Percentiles rank a stretch among this genome's conserved stretches.
phyloP scores from a whole-genome alignment of 2,329 filamentous ascomycete genomes.

The Coleophoma eucalyptorum region DNA sequence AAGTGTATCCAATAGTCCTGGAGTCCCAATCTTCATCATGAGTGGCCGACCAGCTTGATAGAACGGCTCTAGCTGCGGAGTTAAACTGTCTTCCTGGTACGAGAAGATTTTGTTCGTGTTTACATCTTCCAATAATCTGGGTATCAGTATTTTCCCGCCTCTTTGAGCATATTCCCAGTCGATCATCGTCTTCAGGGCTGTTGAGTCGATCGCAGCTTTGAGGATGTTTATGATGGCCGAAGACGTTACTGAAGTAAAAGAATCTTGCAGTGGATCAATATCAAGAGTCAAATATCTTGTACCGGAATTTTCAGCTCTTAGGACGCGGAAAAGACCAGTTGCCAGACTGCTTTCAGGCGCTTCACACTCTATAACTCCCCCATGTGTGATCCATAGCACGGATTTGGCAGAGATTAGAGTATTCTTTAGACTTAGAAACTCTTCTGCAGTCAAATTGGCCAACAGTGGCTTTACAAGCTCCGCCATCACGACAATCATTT shows the following conservation, averaged over 20 bases:
- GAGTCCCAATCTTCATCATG: constrained; percentile 3
- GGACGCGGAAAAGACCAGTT: not conserved
- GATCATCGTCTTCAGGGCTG: not conserved
- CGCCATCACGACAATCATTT: not conserved
- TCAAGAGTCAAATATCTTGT: not conserved
- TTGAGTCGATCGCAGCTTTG: not conserved
- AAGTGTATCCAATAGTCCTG: constrained; percentile 18
- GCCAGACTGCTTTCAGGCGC: not conserved
- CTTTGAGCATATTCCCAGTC: not conserved
- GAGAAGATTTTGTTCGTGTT: not conserved
- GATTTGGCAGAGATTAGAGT: not conserved
- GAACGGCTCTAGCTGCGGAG: not conserved
- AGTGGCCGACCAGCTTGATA: constrained; percentile 3
- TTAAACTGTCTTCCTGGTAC: not conserved
- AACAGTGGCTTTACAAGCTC: not conserved
- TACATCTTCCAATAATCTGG: not conserved
- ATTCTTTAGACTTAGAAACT: not conserved
- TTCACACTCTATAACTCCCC: not conserved
- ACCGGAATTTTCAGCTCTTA: not conserved
- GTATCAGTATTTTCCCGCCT: not conserved
- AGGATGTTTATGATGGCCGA: not conserved
- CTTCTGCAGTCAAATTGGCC: not conserved
- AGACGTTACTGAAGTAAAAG: not conserved
- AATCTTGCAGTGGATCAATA: not conserved
- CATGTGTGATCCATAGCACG: not conserved